Evolutionary conservation across 1,284 basidiomycete species (phyloP).

Genomic region (Naganishia albida): DNA sequence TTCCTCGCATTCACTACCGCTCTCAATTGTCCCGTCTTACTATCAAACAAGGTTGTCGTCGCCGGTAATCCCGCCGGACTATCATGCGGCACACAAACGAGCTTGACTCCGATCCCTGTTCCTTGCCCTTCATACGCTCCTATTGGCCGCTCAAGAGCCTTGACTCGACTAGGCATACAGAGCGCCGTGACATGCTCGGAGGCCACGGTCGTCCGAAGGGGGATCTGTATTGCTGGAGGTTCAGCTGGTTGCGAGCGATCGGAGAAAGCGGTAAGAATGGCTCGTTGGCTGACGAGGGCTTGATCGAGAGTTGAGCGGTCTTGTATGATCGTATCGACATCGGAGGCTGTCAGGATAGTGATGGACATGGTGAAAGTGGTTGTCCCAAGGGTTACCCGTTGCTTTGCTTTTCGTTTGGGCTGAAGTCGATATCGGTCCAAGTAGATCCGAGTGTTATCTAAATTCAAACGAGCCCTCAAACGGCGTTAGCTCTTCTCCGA

Average conservation of each 20-base stretch:
- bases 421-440: no score
- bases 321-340: conserved; percentile 45
- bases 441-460: no score
- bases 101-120: conserved; percentile 62
- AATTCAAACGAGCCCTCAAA: no score
- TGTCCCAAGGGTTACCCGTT: no score
- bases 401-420: no score
- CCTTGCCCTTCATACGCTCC: conserved; percentile 47
- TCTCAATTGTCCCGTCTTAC: conserved; percentile 64
- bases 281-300: conserved; percentile 45
- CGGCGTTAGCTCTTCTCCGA: conserved; percentile 2
- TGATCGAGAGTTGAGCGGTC: conserved; percentile 36
- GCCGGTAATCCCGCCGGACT: conserved; percentile 62
- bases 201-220: conserved; percentile 42
- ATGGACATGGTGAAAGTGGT: conserved; percentile 31
- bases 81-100: conserved; percentile 65
- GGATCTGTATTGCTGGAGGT: conserved; percentile 44
- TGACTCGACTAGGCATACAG: conserved; percentile 53
- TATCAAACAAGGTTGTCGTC: conserved; percentile 73
- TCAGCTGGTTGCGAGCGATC: conserved; percentile 2
- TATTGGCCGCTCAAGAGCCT: conserved; percentile 35
- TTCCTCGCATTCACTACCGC: conserved; percentile 75
- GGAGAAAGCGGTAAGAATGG: conserved; percentile 47
- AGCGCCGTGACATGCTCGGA: conserved; percentile 43
- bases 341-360: conserved; percentile 43